phyloP scores from a whole-genome alignment of 441 rosid genomes.

The Adansonia madagascariensis region DNA sequence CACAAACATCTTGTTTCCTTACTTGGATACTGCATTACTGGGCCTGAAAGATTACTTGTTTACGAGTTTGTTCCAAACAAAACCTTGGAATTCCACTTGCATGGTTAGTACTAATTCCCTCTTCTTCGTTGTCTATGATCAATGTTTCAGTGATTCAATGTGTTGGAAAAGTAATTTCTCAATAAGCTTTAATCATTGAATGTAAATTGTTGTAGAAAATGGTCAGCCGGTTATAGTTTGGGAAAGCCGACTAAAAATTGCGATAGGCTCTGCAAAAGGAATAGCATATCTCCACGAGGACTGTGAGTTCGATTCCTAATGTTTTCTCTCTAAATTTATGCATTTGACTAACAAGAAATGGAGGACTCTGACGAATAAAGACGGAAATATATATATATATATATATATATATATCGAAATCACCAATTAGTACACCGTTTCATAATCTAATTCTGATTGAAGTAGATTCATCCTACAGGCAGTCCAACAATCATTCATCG shows the following conservation, averaged over 20 bases:
- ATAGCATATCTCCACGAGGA: slow-evolving; percentile 66
- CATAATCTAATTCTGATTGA: slow-evolving; percentile 16
- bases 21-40: neutral
- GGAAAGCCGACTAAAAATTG: slow-evolving; percentile 53
- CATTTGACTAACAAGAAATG: no score
- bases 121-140: neutral
- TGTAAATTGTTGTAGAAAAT: slow-evolving; percentile 42
- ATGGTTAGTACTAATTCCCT: slow-evolving; percentile 36
- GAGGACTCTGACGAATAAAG: no score
- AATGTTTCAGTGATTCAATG: neutral
- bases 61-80: slow-evolving; percentile 62
- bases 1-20: slow-evolving; percentile 9
- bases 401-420: no score
- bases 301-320: slow-evolving; percentile 38
- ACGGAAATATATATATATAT: no score
- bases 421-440: neutral
- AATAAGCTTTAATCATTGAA: neutral
- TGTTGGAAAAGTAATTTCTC: neutral
- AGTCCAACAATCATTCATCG: slow-evolving; percentile 61
- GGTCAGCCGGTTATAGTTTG: slow-evolving; percentile 49
- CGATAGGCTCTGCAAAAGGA: slow-evolving; percentile 65
- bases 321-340: no score
- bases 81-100: slow-evolving; percentile 56
- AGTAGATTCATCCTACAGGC: slow-evolving; percentile 42
- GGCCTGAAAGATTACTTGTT: slow-evolving; percentile 44